Evolutionary conservation across 768 basidiomycete species (phyloP).

Genomic region (Lactarius psammicola): DNA sequence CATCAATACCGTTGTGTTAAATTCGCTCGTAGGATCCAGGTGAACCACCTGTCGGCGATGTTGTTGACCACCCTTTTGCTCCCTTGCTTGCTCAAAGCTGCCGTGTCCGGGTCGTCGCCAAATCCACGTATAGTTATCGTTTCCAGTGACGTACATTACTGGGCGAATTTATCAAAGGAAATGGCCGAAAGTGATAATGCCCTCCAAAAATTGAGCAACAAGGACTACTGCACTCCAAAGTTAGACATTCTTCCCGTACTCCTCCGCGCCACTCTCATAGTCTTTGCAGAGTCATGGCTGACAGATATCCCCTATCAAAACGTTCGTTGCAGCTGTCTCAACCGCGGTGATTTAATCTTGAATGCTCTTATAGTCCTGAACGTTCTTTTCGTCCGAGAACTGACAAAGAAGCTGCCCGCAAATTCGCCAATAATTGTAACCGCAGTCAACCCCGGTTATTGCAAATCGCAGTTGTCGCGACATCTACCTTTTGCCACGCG

Average conservation of each 20-base stretch:
- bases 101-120: conserved; percentile 14
- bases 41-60: conserved; percentile 36
- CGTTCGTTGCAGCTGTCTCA: conserved; percentile 7
- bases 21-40: conserved; percentile 41
- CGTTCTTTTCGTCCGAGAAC: conserved; percentile 24
- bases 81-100: conserved; percentile 22
- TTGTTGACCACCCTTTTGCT: conserved; percentile 18
- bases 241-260: not conserved
- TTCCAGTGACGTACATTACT: conserved; percentile 22
- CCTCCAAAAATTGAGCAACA: conserved; percentile 15
- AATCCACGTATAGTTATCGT: conserved; percentile 25
- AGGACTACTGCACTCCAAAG: conserved; percentile 16
- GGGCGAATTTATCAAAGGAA: conserved; percentile 1
- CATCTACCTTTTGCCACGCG: not conserved
- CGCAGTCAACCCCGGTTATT: conserved; percentile 24
- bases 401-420: conserved; percentile 23
- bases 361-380: conserved; percentile 14
- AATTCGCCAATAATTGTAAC: conserved; percentile 25
- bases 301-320: conserved; percentile 21
- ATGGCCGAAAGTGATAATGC: conserved; percentile 15
- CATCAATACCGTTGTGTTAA: not conserved
- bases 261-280: not conserved
- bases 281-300: conserved; percentile 13
- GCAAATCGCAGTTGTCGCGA: conserved; percentile 18
- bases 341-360: not conserved